Conservation (phyloP, 495 filamentous ascomycete genomes). For the Penicillium mononematosum region DNA sequence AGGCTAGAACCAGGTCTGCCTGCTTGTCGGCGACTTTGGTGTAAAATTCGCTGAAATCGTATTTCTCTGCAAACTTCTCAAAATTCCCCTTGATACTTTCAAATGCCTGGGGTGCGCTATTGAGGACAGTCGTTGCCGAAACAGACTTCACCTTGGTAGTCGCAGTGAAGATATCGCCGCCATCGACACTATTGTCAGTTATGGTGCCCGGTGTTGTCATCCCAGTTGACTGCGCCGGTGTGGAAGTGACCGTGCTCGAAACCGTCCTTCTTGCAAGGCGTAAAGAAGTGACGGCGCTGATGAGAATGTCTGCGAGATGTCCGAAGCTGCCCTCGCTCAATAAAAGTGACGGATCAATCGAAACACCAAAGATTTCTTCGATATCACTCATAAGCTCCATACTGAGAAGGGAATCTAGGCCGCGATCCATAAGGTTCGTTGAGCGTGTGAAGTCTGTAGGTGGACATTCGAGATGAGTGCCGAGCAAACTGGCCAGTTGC, state of each 20-base stretch:
- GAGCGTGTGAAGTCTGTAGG: background rate
- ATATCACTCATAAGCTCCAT: conserved; percentile 26
- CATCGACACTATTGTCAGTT: background rate
- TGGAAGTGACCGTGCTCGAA: background rate
- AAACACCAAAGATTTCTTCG: conserved; percentile 18
- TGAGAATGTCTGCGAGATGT: conserved; percentile 6
- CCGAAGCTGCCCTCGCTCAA: conserved; percentile 5
- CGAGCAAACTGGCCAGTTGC: background rate
- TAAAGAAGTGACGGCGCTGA: background rate
- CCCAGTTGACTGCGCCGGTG: background rate
- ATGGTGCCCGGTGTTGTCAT: background rate
- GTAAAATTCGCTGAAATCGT: background rate
- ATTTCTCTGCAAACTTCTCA: background rate
- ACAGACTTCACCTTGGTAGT: background rate
- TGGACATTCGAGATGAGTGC: conserved; percentile 1
- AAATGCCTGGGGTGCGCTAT: background rate
- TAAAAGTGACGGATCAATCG: conserved; percentile 17
- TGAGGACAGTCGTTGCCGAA: background rate
- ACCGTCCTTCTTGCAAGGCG: background rate
- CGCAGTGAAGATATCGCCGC: background rate
- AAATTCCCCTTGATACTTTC: background rate
- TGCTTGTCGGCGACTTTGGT: conserved; percentile 18
- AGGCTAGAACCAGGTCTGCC: conserved; percentile 23
- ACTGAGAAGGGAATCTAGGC: conserved; percentile 23
- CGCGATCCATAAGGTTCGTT: conserved; percentile 16